Evolutionary conservation across 73 alveolate species (phyloP).

Genomic region (Tetrahymena thermophila): DNA sequence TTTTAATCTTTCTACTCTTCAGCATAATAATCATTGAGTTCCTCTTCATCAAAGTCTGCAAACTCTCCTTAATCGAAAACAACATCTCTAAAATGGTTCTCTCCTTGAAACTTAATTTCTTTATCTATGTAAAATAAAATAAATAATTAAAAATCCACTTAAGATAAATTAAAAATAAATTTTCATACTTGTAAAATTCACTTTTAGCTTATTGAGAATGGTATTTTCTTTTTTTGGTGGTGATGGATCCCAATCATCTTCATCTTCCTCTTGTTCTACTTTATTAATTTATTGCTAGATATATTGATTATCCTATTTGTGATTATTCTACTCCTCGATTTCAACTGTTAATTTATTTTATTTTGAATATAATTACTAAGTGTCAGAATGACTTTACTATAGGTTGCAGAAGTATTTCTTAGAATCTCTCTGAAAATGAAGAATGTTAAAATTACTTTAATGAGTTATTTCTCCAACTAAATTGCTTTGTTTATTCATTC

Average conservation of each 20-base stretch:
- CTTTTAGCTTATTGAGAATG: background rate
- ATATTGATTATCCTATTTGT: background rate
- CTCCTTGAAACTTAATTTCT: background rate
- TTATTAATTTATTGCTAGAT: no score
- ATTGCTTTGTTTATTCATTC: background rate
- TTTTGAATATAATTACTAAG: background rate
- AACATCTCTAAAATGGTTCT: background rate
- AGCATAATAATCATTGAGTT: background rate
- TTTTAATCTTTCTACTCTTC: background rate
- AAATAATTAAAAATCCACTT: background rate
- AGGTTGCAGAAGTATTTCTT: background rate
- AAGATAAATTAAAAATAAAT: background rate
- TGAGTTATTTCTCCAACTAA: background rate
- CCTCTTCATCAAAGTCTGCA: background rate
- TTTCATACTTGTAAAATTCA: background rate
- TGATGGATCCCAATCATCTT: constrained; percentile 12
- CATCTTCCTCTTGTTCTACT: background rate
- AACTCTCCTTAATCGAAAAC: background rate
- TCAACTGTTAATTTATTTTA: background rate
- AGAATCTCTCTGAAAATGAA: background rate
- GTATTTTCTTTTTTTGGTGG: background rate
- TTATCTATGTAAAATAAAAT: background rate
- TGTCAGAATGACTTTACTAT: background rate
- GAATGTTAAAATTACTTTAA: background rate
- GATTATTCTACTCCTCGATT: background rate